Evolutionary conservation across 2,329 filamentous ascomycete genomes (phyloP).

Genomic region (Immersiporthe knoxdaviesiana): DNA sequence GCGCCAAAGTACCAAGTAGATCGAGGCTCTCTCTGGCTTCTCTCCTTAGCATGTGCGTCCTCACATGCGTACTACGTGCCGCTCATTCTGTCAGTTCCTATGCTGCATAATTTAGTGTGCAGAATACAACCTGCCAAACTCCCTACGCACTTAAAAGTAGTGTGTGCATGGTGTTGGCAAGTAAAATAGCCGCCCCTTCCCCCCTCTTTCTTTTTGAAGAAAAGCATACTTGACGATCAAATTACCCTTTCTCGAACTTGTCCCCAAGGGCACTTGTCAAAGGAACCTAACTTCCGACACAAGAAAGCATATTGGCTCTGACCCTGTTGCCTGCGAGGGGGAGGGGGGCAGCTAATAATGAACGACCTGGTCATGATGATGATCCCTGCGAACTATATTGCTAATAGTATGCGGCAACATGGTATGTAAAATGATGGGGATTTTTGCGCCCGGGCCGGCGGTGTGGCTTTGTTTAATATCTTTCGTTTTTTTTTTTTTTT

Average conservation of each 20-base stretch:
- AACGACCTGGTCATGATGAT: background rate
- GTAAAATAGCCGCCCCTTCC: background rate
- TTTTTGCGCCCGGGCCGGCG: no score
- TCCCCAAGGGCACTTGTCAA: background rate
- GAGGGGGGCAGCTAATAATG: conserved; percentile 3
- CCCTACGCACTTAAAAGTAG: no score
- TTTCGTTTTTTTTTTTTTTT: background rate
- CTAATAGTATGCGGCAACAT: background rate
- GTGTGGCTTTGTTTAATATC: background rate
- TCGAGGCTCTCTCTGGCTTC: no score
- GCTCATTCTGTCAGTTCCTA: background rate
- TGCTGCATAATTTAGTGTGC: background rate
- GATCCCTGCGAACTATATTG: background rate
- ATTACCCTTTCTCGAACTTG: background rate
- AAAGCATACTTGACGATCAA: background rate
- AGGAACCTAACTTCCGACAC: background rate
- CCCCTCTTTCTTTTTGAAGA: no score
- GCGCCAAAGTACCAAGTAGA: background rate
- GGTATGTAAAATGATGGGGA: background rate
- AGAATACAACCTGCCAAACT: background rate
- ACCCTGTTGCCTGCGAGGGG: background rate
- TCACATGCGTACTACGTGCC: no score
- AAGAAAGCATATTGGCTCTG: background rate
- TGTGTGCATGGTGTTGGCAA: background rate
- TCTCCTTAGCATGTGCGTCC: background rate